Conservation (phyloP, 352 stramenopile species). For the Poterioochromonas sp. region DNA sequence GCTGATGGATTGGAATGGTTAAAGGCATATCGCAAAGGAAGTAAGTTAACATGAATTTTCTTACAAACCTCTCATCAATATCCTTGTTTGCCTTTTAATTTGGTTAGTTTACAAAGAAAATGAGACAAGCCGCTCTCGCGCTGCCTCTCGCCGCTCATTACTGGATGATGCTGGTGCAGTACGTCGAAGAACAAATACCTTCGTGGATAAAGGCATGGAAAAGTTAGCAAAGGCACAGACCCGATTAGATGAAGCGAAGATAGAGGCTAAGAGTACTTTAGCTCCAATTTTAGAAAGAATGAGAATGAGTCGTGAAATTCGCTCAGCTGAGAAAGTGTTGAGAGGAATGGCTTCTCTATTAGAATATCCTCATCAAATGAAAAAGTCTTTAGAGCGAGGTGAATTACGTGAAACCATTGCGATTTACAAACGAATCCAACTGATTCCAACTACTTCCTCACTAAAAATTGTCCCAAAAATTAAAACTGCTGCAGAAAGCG, state of each 20-base stretch:
- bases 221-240: neutral
- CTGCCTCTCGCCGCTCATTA: neutral
- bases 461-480: neutral
- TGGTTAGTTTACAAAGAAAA: neutral
- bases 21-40: slow-evolving; percentile 7
- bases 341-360: neutral
- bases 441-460: neutral
- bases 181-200: no score
- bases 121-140: neutral
- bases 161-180: neutral
- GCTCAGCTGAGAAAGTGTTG: slow-evolving; percentile 5
- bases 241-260: neutral
- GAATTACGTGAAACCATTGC: neutral
- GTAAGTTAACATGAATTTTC: neutral
- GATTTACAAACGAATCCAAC: neutral
- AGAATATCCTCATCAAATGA: slow-evolving; percentile 23
- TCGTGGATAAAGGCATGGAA: neutral
- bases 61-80: no score
- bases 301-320: neutral
- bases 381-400: neutral
- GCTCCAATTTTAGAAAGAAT: slow-evolving; percentile 20
- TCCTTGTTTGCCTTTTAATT: neutral
- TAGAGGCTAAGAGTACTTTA: slow-evolving; percentile 16
- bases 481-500: neutral
- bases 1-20: slow-evolving; percentile 29